These are phyloP conservation scores for Stachybotrys chartarum DNA, from an alignment of 2,329 filamentous ascomycete species.

Conservation along the genomic window DNA sequence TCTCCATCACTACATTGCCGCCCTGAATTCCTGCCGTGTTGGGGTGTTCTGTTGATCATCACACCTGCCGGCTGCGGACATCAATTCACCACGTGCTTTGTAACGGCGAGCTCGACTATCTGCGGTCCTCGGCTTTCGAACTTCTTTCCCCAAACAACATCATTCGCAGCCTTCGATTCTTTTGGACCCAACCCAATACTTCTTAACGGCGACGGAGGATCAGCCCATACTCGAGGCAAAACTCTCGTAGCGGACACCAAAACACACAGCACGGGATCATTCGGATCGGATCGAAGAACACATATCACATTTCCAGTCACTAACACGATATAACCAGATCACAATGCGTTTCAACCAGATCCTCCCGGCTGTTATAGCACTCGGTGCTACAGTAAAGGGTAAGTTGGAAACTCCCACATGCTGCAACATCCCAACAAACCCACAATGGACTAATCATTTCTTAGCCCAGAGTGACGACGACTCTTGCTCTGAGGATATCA, in stretches of 20 bases:
- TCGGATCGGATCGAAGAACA: neutral
- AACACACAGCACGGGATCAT: neutral
- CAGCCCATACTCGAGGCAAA: neutral
- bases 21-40: neutral
- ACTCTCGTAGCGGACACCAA: too few species aligned
- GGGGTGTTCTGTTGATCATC: neutral
- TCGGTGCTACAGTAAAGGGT: slow-evolving; percentile 17
- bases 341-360: slow-evolving; percentile 41
- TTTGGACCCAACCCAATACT: neutral
- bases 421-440: neutral
- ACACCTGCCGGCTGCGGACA: neutral
- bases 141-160: neutral
- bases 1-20: neutral
- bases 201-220: neutral
- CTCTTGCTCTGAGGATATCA: slow-evolving; percentile 45
- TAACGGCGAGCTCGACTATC: neutral
- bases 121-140: neutral
- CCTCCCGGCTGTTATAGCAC: slow-evolving; percentile 36
- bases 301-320: slow-evolving; percentile 7
- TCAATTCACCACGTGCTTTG: neutral
- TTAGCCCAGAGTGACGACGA: slow-evolving; percentile 16
- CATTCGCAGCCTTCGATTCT: neutral
- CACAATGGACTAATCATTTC: neutral
- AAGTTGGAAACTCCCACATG: neutral
- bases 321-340: slow-evolving; percentile 15